Evolutionary conservation across 179 eudicot species (phyloP).

Genomic region (Silene vulgaris): DNA sequence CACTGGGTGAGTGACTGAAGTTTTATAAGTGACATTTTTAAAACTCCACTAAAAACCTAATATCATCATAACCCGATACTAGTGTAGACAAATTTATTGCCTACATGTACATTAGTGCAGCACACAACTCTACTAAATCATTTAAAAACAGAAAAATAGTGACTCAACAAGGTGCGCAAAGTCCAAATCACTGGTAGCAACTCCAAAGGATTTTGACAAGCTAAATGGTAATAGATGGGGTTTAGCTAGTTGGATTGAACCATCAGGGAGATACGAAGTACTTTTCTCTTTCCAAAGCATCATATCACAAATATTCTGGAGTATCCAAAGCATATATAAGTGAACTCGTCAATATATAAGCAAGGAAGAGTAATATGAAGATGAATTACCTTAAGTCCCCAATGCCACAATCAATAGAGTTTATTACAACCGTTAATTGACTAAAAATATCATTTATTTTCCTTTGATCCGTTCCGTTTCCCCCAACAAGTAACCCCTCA

Average conservation of each 20-base stretch:
- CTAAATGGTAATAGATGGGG: background rate
- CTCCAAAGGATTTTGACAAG: background rate
- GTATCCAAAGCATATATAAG: background rate
- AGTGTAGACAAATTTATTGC: background rate
- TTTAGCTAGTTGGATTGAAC: conserved; percentile 3
- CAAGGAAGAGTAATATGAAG: background rate
- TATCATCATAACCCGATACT: background rate
- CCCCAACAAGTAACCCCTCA: background rate
- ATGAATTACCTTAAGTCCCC: background rate
- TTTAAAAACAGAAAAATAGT: background rate
- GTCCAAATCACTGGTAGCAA: background rate
- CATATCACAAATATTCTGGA: background rate
- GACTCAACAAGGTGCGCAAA: background rate
- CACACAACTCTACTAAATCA: background rate
- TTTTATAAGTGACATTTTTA: background rate
- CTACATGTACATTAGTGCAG: background rate
- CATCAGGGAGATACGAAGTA: background rate
- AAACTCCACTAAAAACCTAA: background rate
- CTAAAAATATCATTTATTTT: background rate
- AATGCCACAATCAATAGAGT: background rate
- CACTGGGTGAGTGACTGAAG: background rate
- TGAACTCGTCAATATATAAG: background rate
- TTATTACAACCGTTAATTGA: background rate
- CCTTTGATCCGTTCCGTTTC: background rate
- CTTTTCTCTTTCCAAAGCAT: background rate